Percentiles rank a stretch among this genome's conserved stretches.
Evolutionary conservation across 768 basidiomycete genomes (phyloP).

Genomic region (Mycena maculata): DNA sequence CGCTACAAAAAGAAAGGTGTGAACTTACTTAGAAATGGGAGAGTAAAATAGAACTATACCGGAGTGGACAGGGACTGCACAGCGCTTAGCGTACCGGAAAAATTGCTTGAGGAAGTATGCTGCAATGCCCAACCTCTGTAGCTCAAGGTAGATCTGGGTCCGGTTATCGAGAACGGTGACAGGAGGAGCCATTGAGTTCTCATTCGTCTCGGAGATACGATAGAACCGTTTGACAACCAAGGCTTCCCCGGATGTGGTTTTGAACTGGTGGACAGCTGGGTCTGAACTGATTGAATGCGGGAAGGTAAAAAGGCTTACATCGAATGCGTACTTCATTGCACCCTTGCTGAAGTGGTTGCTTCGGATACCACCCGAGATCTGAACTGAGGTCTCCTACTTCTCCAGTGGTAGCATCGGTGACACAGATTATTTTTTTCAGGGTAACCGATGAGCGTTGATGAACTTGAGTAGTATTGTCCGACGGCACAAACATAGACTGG

Average conservation of each 20-base stretch:
- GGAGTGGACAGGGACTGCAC: neutral
- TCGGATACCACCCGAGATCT: neutral
- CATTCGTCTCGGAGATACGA: neutral
- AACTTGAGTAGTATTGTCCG: neutral
- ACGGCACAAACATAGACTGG: neutral
- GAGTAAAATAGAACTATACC: neutral
- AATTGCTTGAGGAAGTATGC: neutral
- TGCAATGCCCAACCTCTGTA: neutral
- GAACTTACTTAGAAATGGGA: neutral
- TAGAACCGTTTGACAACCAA: slow-evolving; percentile 3
- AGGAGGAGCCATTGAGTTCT: neutral
- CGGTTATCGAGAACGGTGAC: neutral
- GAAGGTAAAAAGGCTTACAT: neutral
- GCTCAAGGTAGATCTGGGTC: neutral
- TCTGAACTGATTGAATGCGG: neutral
- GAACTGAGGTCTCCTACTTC: neutral
- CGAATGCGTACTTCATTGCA: slow-evolving; percentile 5
- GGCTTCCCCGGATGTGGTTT: slow-evolving; percentile 2
- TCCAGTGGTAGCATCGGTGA: neutral
- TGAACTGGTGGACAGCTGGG: neutral
- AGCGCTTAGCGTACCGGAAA: neutral
- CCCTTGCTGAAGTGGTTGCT: neutral
- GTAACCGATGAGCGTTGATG: neutral
- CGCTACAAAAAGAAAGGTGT: neutral
- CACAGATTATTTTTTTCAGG: neutral